Conservation (phyloP, 2,329 filamentous ascomycete species). For the Chaetomiaceae sp. region DNA sequence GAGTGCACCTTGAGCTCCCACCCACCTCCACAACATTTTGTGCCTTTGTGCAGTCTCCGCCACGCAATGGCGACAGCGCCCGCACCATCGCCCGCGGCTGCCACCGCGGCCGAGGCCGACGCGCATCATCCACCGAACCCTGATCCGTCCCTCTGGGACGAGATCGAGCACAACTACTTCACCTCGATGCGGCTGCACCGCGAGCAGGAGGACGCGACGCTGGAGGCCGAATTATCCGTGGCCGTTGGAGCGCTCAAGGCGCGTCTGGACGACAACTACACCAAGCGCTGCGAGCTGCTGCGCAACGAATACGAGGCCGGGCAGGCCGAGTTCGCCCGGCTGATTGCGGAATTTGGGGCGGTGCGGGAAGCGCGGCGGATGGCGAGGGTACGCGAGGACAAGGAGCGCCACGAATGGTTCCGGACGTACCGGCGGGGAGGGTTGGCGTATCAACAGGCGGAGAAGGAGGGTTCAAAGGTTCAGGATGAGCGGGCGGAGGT, state of each 20-base stretch:
- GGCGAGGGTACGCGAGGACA: slow-evolving; percentile 7
- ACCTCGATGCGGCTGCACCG: slow-evolving; percentile 16
- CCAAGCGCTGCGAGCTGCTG: slow-evolving; percentile 23
- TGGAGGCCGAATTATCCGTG: slow-evolving; percentile 30
- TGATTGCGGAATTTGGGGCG: slow-evolving; percentile 1
- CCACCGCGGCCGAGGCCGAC: neutral
- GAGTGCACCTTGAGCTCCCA: too few relatives aligned
- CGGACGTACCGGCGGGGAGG: slow-evolving; percentile 5
- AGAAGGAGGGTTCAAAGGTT: too few relatives aligned
- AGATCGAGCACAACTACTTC: slow-evolving; percentile 32
- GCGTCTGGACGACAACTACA: slow-evolving; percentile 25
- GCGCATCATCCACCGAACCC: neutral
- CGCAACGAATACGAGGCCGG: neutral
- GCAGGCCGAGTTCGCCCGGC: neutral
- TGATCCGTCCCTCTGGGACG: slow-evolving; percentile 31
- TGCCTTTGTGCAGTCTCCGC: too few relatives aligned
- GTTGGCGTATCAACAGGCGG: slow-evolving; percentile 2
- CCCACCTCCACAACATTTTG: too few relatives aligned
- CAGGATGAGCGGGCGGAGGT: too few relatives aligned
- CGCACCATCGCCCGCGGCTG: too few relatives aligned
- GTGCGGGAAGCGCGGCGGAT: neutral
- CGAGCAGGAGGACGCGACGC: slow-evolving; percentile 25
- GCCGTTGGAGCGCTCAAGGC: slow-evolving; percentile 13
- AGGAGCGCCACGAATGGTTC: slow-evolving; percentile 12
- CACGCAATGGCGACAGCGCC: too few relatives aligned